These are phyloP conservation scores for Euphorbia lathyris DNA, from an alignment of 345 rosid genomes.

Conservation along the genomic window DNA sequence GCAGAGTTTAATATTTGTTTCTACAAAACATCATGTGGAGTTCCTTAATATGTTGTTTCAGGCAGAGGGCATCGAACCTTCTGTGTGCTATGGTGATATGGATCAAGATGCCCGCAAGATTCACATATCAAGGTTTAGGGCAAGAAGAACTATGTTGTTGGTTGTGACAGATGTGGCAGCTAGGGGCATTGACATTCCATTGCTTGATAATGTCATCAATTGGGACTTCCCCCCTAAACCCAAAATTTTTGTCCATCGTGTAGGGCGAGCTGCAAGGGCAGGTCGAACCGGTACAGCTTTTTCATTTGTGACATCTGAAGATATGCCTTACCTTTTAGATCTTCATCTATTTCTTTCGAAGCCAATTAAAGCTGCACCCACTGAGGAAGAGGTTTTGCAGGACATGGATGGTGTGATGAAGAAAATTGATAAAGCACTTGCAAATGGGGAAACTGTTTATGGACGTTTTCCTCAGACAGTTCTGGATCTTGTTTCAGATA, in stretches of 20 bases:
- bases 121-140: slow-evolving; percentile 79
- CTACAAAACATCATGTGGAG: slow-evolving; percentile 97
- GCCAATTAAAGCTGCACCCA: slow-evolving; percentile 79
- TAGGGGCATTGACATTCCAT: slow-evolving; percentile 93
- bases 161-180: slow-evolving; percentile 97
- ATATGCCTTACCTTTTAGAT: slow-evolving; percentile 82
- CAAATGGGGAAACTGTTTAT: slow-evolving; percentile 81
- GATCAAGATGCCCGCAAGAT: slow-evolving; percentile 97
- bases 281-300: slow-evolving; percentile 90
- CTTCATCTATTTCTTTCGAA: slow-evolving; percentile 94
- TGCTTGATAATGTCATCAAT: slow-evolving; percentile 95
- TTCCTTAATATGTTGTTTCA: slow-evolving; percentile 70
- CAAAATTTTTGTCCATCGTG: slow-evolving; percentile 91
- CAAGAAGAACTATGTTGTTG: slow-evolving; percentile 79
- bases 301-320: slow-evolving; percentile 87
- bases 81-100: slow-evolving; percentile 98
- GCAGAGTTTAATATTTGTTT: slow-evolving; percentile 88
- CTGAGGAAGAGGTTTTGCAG: slow-evolving; percentile 87
- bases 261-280: slow-evolving; percentile 94
- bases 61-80: slow-evolving; percentile 79
- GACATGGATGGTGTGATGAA: slow-evolving; percentile 70
- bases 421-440: slow-evolving; percentile 66
- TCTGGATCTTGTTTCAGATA: slow-evolving; percentile 81
- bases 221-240: slow-evolving; percentile 98
- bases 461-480: slow-evolving; percentile 89